These are phyloP conservation scores for Colletotrichum falcatum DNA, from an alignment of 2,329 filamentous ascomycete genomes.

Conservation along the genomic window DNA sequence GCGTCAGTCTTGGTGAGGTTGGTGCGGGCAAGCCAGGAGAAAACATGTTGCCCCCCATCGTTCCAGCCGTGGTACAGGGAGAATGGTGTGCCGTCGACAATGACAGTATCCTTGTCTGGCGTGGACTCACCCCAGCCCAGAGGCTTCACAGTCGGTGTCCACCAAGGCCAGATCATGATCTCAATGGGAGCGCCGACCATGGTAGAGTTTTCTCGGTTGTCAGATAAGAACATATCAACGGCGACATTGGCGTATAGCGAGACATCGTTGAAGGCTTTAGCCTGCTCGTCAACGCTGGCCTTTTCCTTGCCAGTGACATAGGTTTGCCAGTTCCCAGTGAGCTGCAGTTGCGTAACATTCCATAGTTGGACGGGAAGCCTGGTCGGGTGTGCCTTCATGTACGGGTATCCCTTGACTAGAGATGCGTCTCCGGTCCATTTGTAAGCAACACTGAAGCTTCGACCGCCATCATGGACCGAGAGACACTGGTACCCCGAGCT, in stretches of 20 bases:
- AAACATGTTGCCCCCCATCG: slow-evolving; percentile 38
- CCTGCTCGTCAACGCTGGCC: slow-evolving; percentile 27
- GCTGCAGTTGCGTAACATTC: slow-evolving; percentile 35
- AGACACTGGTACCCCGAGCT: slow-evolving; percentile 39
- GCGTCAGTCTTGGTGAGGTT: slow-evolving; percentile 36
- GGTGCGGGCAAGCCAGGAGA: slow-evolving; percentile 35
- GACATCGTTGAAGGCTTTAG: slow-evolving; percentile 29
- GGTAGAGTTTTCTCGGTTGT: slow-evolving; percentile 35
- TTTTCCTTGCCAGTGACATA: slow-evolving; percentile 34
- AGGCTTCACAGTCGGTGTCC: slow-evolving; percentile 38
- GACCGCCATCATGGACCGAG: slow-evolving; percentile 31
- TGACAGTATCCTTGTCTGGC: slow-evolving; percentile 33
- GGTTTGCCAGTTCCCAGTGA: slow-evolving; percentile 35
- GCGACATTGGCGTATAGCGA: slow-evolving; percentile 38
- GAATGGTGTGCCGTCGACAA: slow-evolving; percentile 34
- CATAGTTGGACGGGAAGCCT: slow-evolving; percentile 34
- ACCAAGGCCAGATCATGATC: slow-evolving; percentile 40
- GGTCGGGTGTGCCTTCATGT: slow-evolving; percentile 35
- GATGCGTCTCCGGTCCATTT: slow-evolving; percentile 38
- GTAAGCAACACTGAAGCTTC: slow-evolving; percentile 34
- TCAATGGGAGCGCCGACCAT: slow-evolving; percentile 36
- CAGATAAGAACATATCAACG: slow-evolving; percentile 38
- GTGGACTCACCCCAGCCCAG: slow-evolving; percentile 37
- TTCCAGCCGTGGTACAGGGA: slow-evolving; percentile 39
- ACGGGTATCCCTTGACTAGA: slow-evolving; percentile 37